Percentiles rank a stretch among this genome's conserved stretches.
These are phyloP conservation scores for Colletotrichum magnum DNA, from an alignment of 2,329 filamentous ascomycete genomes.

Conservation along the genomic window DNA sequence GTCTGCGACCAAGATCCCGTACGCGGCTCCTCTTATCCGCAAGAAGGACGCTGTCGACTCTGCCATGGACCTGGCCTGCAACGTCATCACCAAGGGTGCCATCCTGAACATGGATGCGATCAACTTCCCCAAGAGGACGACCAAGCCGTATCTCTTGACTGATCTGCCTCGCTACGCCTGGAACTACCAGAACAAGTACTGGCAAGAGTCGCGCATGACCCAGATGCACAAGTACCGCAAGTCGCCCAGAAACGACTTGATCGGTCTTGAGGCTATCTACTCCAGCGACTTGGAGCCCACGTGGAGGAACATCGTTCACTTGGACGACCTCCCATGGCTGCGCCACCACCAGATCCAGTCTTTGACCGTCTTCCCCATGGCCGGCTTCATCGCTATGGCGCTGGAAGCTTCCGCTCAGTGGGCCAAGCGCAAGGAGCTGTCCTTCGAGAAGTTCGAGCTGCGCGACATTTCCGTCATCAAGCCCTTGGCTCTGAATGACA, in stretches of 20 bases:
- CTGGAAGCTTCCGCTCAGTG: conserved; percentile 59
- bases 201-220: conserved; percentile 62
- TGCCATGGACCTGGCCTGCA: conserved; percentile 59
- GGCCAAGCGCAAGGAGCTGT: conserved; percentile 43
- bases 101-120: conserved; percentile 60
- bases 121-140: conserved; percentile 59
- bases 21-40: conserved; percentile 63
- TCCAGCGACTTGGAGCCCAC: conserved; percentile 61
- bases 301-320: conserved; percentile 63
- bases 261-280: conserved; percentile 60
- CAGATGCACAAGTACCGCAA: conserved; percentile 57
- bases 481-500: conserved; percentile 63
- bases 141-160: conserved; percentile 48
- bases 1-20: conserved; percentile 56
- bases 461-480: conserved; percentile 62
- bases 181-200: conserved; percentile 62
- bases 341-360: conserved; percentile 72
- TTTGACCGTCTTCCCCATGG: conserved; percentile 68
- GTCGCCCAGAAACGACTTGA: conserved; percentile 59
- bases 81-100: conserved; percentile 61
- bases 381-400: conserved; percentile 67
- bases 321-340: conserved; percentile 69
- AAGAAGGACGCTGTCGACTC: conserved; percentile 64
- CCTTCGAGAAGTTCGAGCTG: conserved; percentile 60
- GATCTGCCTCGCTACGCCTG: conserved; percentile 65